These are phyloP conservation scores for Cyberlindnera subsufficiens DNA, from an alignment of 805 yeast species.

Conservation along the genomic window DNA sequence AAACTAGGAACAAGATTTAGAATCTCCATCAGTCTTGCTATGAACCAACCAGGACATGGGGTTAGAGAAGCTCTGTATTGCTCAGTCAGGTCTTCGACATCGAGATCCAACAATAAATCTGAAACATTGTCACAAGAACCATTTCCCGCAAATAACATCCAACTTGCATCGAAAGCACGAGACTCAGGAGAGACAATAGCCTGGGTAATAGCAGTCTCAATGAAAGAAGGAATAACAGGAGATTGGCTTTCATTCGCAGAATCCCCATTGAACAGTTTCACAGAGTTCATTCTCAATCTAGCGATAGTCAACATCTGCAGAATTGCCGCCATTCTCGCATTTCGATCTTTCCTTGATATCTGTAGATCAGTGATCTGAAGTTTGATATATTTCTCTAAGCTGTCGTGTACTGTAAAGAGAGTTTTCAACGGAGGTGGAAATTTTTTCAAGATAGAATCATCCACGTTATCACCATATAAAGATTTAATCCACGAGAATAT, in stretches of 20 bases:
- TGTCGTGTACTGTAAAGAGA: slow-evolving; percentile 59
- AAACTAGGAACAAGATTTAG: slow-evolving; percentile 75
- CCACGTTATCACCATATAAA: slow-evolving; percentile 39
- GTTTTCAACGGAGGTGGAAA: slow-evolving; percentile 69
- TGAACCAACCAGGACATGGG: slow-evolving; percentile 90
- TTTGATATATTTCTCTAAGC: slow-evolving; percentile 57
- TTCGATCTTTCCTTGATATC: slow-evolving; percentile 54
- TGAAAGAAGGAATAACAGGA: slow-evolving; percentile 70
- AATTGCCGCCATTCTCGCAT: slow-evolving; percentile 62
- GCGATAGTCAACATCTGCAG: slow-evolving; percentile 60
- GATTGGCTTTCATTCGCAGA: slow-evolving; percentile 23
- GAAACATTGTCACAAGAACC: slow-evolving; percentile 25
- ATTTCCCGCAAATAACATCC: slow-evolving; percentile 51
- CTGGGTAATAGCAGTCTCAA: slow-evolving; percentile 72
- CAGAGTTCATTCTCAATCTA: slow-evolving; percentile 58
- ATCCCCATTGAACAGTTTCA: slow-evolving; percentile 35
- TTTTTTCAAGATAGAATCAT: slow-evolving; percentile 35
- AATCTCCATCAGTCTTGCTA: slow-evolving; percentile 72
- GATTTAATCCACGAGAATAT: slow-evolving; percentile 66
- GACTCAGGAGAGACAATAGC: slow-evolving; percentile 80
- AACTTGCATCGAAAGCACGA: slow-evolving; percentile 57
- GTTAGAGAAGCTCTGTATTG: slow-evolving; percentile 42
- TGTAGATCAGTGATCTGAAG: slow-evolving; percentile 58
- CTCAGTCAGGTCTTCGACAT: slow-evolving; percentile 26
- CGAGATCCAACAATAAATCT: slow-evolving; percentile 30